Evolutionary conservation across 108 stramenopile genomes (phyloP).

Genomic region (Fragilariopsis cylindrus): DNA sequence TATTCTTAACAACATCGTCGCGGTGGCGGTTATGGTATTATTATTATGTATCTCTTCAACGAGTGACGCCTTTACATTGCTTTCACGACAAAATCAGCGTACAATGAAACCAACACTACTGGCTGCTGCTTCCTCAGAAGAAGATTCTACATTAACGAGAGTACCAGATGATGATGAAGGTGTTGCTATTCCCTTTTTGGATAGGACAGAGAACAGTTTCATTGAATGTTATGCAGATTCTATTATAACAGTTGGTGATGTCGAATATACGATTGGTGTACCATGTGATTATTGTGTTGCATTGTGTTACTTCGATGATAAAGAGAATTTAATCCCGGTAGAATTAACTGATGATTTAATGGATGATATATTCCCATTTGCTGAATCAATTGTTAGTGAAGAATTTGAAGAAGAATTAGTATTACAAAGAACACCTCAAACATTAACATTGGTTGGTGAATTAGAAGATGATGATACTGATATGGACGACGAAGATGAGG

Average conservation of each 20-base stretch:
- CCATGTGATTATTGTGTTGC: constrained; percentile 87
- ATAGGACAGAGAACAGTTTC: constrained; percentile 51
- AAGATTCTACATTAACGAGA: not conserved
- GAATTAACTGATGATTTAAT: constrained; percentile 77
- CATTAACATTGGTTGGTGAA: constrained; percentile 84
- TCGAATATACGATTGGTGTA: constrained; percentile 84
- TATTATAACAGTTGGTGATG: constrained; percentile 56
- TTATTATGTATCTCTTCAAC: not conserved
- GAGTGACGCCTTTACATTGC: not conserved
- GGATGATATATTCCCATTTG: constrained; percentile 85
- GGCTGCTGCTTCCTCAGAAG: too few relatives aligned
- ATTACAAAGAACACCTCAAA: constrained; percentile 81
- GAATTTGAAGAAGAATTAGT: constrained; percentile 88
- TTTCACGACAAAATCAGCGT: not conserved
- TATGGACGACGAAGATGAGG: constrained; percentile 33
- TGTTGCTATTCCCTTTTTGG: constrained; percentile 78
- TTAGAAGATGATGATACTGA: constrained; percentile 64
- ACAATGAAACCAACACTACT: too few relatives aligned
- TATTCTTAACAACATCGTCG: too few relatives aligned
- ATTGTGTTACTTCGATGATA: constrained; percentile 76
- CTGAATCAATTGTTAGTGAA: constrained; percentile 78
- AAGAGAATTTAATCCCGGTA: constrained; percentile 68
- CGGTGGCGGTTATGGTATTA: too few relatives aligned
- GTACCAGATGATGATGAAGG: constrained; percentile 59
- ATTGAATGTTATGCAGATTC: constrained; percentile 89